Evolutionary conservation across 2,329 filamentous ascomycete genomes (phyloP), one percentile per base, ranked within the genome.

Genomic region (Pseudomassariella vexata): DNA sequence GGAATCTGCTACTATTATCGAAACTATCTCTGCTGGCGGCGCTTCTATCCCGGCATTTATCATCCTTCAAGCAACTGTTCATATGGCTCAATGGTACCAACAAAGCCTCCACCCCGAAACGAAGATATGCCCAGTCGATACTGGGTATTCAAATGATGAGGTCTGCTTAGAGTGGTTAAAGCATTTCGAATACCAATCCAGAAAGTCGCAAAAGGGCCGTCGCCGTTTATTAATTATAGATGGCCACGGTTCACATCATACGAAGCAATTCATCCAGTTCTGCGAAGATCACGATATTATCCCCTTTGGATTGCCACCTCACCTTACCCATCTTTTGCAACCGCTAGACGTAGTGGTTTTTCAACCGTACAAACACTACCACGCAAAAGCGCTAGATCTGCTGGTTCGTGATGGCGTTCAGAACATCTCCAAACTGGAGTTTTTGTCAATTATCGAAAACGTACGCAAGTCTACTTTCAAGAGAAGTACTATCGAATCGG

Each of bases 231-330:
- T 45, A 9, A 37, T 45, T 12, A 20, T 43, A 26, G 35, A 43
- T 23, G 26, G 40, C 8, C 35, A 45, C 21, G 28, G 34, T 9
- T 45, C 38, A 12, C 38, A 45, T 18, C 14, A 37, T 5, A 37
- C 32, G 4, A 8, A 32, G 2, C 28, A 43, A 30, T 43, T 43
- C 15, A 34, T 45, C 12, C 24, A 31, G 19, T 43, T 25, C 23
- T 42, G 35, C 16, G 29, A 31, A 20, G 14, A 23, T 7, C 22
- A 41, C 17, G 19, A 32, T 12, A 41, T 41, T 14, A 26, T 41
- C 14, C 33, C 27, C 16, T 41, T 41, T 29, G 30, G 31, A 6
- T 17, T 41, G 19, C 34, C 29, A 9, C 29, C 29, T n/a, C 22
- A 31, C 16, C 19, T 31, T 10, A 31, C 20, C 5, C 36, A 22